phyloP scores from a whole-genome alignment of 257 asterid genomes.

The Gentiana dahurica region DNA sequence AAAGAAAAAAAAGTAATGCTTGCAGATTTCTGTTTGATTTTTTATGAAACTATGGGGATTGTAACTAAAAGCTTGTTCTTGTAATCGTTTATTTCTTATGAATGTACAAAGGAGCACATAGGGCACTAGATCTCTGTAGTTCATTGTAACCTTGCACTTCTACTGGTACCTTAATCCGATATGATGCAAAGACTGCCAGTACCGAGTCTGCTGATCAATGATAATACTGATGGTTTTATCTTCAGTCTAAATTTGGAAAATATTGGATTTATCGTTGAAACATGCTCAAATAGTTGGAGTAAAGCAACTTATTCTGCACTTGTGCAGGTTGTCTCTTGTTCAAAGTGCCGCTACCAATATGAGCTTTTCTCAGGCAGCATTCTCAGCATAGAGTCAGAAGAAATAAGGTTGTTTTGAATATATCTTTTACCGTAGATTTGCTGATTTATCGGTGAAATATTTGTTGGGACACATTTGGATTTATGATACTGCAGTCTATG shows the following conservation, averaged over 20 bases:
- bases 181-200: too few species aligned
- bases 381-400: conserved; percentile 72
- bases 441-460: background rate
- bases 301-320: background rate
- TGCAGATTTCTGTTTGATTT: background rate
- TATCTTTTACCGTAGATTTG: conserved; percentile 6
- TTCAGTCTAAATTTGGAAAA: too few species aligned
- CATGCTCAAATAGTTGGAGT: too few species aligned
- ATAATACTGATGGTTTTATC: background rate
- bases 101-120: too few species aligned
- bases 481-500: background rate
- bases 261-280: too few species aligned
- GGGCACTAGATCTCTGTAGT: too few species aligned
- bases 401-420: conserved; percentile 48
- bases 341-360: conserved; percentile 85
- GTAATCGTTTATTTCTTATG: too few species aligned
- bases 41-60: too few species aligned
- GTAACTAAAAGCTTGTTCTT: too few species aligned
- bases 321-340: conserved; percentile 78
- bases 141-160: too few species aligned
- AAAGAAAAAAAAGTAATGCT: too few species aligned
- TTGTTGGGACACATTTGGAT: background rate
- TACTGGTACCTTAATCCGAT: too few species aligned
- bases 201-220: background rate
- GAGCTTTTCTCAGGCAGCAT: conserved; percentile 85